phyloP scores from a whole-genome alignment of 495 filamentous ascomycete genomes.

The Talaromyces adpressus region DNA sequence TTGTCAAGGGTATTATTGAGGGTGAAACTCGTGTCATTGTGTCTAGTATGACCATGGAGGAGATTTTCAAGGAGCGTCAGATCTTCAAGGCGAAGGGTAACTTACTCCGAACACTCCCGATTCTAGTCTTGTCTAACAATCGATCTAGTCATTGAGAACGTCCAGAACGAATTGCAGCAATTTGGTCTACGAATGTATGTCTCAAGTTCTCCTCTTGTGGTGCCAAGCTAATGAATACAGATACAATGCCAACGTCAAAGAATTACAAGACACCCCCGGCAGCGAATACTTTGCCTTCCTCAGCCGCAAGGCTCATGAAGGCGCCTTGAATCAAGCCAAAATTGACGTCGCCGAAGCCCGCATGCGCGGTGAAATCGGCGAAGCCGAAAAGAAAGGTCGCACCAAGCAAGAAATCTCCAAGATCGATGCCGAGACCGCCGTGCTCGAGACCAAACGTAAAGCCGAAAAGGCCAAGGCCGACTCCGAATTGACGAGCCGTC shows the following conservation, averaged over 20 bases:
- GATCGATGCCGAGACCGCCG: conserved; percentile 74
- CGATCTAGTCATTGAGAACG: conserved; percentile 58
- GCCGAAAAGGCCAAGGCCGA: conserved; percentile 72
- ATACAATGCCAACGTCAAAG: conserved; percentile 77
- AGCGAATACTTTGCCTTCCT: conserved; percentile 74
- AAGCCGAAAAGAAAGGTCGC: conserved; percentile 67
- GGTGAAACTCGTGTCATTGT: conserved; percentile 76
- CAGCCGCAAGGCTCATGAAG: conserved; percentile 75
- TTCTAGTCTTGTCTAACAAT: not conserved
- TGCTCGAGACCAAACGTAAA: conserved; percentile 75
- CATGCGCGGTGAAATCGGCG: conserved; percentile 70
- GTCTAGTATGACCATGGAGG: conserved; percentile 78
- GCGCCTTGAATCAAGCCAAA: conserved; percentile 70
- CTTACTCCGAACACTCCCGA: not conserved
- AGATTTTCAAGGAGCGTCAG: conserved; percentile 75
- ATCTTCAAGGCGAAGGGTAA: conserved; percentile 60
- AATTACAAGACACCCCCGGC: conserved; percentile 69
- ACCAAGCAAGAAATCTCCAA: conserved; percentile 75
- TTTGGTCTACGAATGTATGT: conserved; percentile 59
- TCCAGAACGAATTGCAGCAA: conserved; percentile 66
- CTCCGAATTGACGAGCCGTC: conserved; percentile 59
- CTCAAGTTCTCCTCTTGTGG: not conserved
- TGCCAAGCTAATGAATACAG: conserved; percentile 23
- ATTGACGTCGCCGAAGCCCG: conserved; percentile 76
- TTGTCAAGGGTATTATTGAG: conserved; percentile 84